phyloP scores from a whole-genome alignment of 2,329 filamentous ascomycete species.

The Colletotrichum plurivorum region DNA sequence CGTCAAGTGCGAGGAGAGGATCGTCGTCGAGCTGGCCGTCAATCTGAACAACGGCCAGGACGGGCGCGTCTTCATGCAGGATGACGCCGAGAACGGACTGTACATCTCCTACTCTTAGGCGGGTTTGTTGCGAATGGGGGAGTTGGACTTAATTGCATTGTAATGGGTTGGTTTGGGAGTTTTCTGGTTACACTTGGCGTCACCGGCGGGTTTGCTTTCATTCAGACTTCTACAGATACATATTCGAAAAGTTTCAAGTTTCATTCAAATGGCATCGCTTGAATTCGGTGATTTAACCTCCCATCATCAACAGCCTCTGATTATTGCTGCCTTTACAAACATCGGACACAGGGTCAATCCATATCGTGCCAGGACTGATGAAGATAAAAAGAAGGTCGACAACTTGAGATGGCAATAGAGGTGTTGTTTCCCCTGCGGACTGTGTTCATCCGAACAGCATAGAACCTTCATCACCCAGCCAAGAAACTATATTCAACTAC shows the following conservation, averaged over 20 bases:
- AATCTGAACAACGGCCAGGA: conserved; percentile 24
- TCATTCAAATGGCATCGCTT: too few relatives aligned
- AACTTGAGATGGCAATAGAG: too few relatives aligned
- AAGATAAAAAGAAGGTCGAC: too few relatives aligned
- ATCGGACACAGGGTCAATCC: too few relatives aligned
- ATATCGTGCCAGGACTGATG: too few relatives aligned
- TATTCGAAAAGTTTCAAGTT: neutral
- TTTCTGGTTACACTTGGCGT: neutral
- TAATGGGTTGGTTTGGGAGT: neutral
- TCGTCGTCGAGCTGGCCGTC: conserved; percentile 30
- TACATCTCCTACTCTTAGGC: conserved; percentile 19
- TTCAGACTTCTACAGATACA: neutral
- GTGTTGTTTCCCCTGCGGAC: too few relatives aligned
- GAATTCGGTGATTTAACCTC: too few relatives aligned
- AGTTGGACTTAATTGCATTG: neutral
- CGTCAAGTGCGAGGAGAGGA: conserved; percentile 23
- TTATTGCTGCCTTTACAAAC: too few relatives aligned
- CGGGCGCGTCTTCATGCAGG: conserved; percentile 24
- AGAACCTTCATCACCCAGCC: neutral
- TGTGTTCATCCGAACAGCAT: too few relatives aligned
- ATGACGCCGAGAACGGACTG: conserved; percentile 30
- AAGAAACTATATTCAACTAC: neutral
- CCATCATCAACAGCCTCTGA: too few relatives aligned
- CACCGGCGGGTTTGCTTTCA: neutral
- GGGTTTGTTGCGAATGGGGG: neutral